These are phyloP conservation scores for Tylopilus felleus DNA, from an alignment of 768 basidiomycete genomes.

Conservation along the genomic window DNA sequence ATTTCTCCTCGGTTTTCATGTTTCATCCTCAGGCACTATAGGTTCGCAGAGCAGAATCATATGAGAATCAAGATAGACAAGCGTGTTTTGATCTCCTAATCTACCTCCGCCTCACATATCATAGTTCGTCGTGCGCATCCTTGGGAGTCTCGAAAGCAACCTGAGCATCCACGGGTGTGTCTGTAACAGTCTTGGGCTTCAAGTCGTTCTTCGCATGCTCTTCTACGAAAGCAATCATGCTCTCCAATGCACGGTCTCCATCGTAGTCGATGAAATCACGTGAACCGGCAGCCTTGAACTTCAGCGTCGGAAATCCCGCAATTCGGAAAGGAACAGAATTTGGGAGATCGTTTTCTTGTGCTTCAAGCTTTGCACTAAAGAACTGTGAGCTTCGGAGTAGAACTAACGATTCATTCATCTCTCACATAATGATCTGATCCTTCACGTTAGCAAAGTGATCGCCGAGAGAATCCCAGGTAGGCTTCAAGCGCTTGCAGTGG, in stretches of 20 bases:
- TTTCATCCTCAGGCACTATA: background rate
- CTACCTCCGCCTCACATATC: constrained; percentile 11
- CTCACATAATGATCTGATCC: constrained; percentile 75
- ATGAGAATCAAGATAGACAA: constrained; percentile 23
- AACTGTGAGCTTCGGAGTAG: constrained; percentile 8
- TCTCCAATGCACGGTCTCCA: constrained; percentile 88
- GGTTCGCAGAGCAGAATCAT: constrained; percentile 12
- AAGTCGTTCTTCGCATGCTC: constrained; percentile 75
- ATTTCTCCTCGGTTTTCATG: background rate
- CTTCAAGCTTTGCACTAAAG: constrained; percentile 89
- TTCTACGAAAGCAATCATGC: constrained; percentile 79
- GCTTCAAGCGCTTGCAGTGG: constrained; percentile 96
- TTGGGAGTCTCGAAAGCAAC: constrained; percentile 25
- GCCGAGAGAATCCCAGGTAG: constrained; percentile 88
- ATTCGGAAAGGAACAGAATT: constrained; percentile 84
- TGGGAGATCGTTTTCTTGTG: constrained; percentile 94
- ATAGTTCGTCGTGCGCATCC: constrained; percentile 30
- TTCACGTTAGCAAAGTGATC: constrained; percentile 76
- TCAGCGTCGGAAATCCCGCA: constrained; percentile 89
- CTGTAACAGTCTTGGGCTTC: constrained; percentile 32
- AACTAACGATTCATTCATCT: constrained; percentile 14
- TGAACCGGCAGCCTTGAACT: constrained; percentile 91
- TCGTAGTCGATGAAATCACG: constrained; percentile 89
- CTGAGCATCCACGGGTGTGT: constrained; percentile 23
- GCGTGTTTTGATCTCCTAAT: constrained; percentile 17